Conservation (phyloP, 768 basidiomycete species). For the Strobilomyces dryophilus region DNA sequence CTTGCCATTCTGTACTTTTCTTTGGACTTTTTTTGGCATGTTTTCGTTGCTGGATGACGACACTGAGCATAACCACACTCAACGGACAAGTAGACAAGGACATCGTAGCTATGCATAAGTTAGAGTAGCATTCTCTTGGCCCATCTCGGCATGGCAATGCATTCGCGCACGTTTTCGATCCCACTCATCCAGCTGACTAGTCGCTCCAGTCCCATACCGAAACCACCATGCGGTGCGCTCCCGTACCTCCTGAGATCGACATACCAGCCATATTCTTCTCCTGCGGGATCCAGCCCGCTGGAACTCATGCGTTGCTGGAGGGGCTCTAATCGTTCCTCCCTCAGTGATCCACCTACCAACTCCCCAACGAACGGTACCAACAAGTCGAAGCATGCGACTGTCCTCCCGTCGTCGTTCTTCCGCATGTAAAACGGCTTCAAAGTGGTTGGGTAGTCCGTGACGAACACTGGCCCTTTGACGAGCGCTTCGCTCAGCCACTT, state of each 20-base stretch:
- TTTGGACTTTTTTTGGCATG: constrained; percentile 1
- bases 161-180: constrained; percentile 88
- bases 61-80: background rate
- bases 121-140: constrained; percentile 70
- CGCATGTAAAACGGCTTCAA: constrained; percentile 99
- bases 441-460: constrained; percentile 79
- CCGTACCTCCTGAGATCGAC: constrained; percentile 80
- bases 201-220: constrained; percentile 94
- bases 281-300: constrained; percentile 41
- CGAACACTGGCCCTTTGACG: constrained; percentile 76
- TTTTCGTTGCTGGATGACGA: background rate
- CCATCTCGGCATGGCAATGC: constrained; percentile 90
- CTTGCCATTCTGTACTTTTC: background rate
- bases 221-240: constrained; percentile 89
- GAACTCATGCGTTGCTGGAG: constrained; percentile 49
- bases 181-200: constrained; percentile 85
- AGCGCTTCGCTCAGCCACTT: constrained; percentile 76
- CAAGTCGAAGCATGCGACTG: constrained; percentile 95
- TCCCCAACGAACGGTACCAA: constrained; percentile 87
- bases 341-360: constrained; percentile 85
- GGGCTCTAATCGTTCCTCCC: constrained; percentile 65
- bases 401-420: constrained; percentile 47
- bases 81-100: background rate
- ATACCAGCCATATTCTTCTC: constrained; percentile 63
- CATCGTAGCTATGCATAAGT: background rate